Evolutionary conservation across 371 early-diverging fungal species (phyloP), one percentile per base, ranked within the genome.

Genomic region (Rhizopus stolonifer): DNA sequence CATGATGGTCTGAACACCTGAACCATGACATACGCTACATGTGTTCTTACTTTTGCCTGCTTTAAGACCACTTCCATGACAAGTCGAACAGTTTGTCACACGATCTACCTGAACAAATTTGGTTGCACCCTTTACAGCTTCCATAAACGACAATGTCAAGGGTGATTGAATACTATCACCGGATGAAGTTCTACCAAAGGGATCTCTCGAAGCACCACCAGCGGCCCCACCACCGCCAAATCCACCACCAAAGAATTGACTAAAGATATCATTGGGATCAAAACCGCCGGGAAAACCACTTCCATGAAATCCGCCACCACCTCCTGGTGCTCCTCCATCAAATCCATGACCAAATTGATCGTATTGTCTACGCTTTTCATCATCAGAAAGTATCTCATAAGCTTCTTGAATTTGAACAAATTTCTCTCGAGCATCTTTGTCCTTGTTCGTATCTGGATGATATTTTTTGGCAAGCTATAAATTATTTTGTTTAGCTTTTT

Each of bases 401-500:
- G 98, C 96, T 60, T 93, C 89, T 69, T 97, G 95, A 52, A 97
- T 88, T 72, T 97, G 89, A 4, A 92, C 80, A 77, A 97, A 97
- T 70, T 91, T 91, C 58, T 95, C 96, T 48, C 93, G 89, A 17
- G 96, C 93, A 1, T 75, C 78, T 29, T 84, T 74, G 26, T 88
- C 91, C 65, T 89, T 95, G 83, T 93, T 94, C 14, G 94, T 94
- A 69, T 96, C 98, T 1, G 98, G 98, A 63, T 97, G 98, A 69
- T 89, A 95, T 70, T 95, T 85, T 64, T 94, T 93, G 14, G 95
- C 98, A 39, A 93, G 74, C 85, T 91, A 65, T n/a, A n/a, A n/a
- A n/a, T n/a, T n/a, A n/a, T n/a, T n/a, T n/a, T n/a, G n/a, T n/a
- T n/a, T n/a, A n/a, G n/a, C n/a, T n/a, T n/a, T n/a, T n/a, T n/a